Evolutionary conservation across 495 filamentous ascomycete species (phyloP).

Genomic region (Aspergillus cristatus): DNA sequence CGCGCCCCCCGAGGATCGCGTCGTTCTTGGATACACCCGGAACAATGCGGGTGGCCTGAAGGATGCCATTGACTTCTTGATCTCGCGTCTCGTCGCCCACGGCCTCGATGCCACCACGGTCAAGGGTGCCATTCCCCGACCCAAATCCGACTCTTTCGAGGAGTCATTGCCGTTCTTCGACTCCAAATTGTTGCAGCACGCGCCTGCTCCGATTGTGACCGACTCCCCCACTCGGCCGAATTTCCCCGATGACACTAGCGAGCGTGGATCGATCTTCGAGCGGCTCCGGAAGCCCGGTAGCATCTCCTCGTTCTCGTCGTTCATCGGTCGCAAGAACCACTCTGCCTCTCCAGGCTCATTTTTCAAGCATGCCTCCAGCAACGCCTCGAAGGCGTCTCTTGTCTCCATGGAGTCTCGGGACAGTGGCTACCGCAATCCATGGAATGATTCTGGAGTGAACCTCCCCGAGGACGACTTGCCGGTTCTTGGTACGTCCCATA

Average conservation of each 20-base stretch:
- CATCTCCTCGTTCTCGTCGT: slow-evolving; percentile 86
- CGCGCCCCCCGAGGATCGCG: slow-evolving; percentile 38
- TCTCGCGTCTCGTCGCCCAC: slow-evolving; percentile 68
- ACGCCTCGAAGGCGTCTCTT: slow-evolving; percentile 89
- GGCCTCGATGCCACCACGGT: slow-evolving; percentile 79
- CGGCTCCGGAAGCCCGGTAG: slow-evolving; percentile 85
- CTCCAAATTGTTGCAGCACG: slow-evolving; percentile 88
- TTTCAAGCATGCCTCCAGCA: slow-evolving; percentile 87
- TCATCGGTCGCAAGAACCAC: slow-evolving; percentile 90
- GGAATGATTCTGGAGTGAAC: slow-evolving; percentile 94
- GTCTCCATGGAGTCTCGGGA: slow-evolving; percentile 87
- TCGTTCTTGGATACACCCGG: slow-evolving; percentile 73
- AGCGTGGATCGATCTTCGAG: slow-evolving; percentile 75
- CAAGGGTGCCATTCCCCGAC: slow-evolving; percentile 87
- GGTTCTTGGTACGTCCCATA: slow-evolving; percentile 48
- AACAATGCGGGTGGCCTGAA: slow-evolving; percentile 94
- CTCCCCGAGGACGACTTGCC: slow-evolving; percentile 74
- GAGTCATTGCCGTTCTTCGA: slow-evolving; percentile 94
- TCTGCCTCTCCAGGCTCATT: slow-evolving; percentile 72
- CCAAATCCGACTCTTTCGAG: slow-evolving; percentile 97
- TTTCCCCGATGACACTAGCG: slow-evolving; percentile 68
- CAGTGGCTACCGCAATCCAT: slow-evolving; percentile 89
- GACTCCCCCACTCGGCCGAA: slow-evolving; percentile 77
- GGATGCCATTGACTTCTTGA: slow-evolving; percentile 92
- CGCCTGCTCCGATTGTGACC: slow-evolving; percentile 65